Evolutionary conservation across 768 basidiomycete species (phyloP).

Genomic region (Zangia roseola): DNA sequence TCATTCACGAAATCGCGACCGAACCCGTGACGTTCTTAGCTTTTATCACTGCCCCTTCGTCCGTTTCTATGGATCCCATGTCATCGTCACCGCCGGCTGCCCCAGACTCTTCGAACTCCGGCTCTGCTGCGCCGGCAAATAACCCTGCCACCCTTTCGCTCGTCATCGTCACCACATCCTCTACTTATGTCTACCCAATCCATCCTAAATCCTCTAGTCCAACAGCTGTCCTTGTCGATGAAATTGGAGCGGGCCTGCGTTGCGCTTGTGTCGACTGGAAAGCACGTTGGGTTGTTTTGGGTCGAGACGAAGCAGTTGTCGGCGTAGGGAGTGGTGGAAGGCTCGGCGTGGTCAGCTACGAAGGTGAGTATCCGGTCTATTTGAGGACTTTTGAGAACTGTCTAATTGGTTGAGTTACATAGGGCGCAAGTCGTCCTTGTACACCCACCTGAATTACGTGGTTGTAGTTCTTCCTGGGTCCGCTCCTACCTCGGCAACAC

Average conservation of each 20-base stretch:
- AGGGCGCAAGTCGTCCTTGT: constrained; percentile 64
- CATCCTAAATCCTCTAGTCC: constrained; percentile 70
- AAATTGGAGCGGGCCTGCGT: constrained; percentile 80
- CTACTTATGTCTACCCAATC: constrained; percentile 73
- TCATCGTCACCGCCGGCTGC: constrained; percentile 17
- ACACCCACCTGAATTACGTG: constrained; percentile 79
- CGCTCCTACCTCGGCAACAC: constrained; percentile 49
- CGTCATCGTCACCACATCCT: constrained; percentile 86
- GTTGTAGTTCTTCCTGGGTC: constrained; percentile 89
- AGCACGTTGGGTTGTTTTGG: constrained; percentile 75
- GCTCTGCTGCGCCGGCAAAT: neutral
- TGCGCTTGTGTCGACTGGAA: constrained; percentile 82
- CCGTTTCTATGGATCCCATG: constrained; percentile 24
- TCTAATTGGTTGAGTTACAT: neutral
- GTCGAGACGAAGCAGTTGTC: constrained; percentile 90
- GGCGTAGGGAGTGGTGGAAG: constrained; percentile 79
- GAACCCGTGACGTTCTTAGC: constrained; percentile 95
- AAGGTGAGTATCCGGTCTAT: constrained; percentile 51
- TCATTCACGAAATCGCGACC: constrained; percentile 76
- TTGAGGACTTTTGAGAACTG: neutral
- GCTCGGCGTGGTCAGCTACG: constrained; percentile 86
- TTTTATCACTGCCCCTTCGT: constrained; percentile 50
- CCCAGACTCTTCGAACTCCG: constrained; percentile 15
- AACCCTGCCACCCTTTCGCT: constrained; percentile 53
- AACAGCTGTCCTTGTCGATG: constrained; percentile 71